Base-by-base conservation (phyloP, 2,329 filamentous ascomycete species). In the Pseudogymnoascus sp. region DNA sequence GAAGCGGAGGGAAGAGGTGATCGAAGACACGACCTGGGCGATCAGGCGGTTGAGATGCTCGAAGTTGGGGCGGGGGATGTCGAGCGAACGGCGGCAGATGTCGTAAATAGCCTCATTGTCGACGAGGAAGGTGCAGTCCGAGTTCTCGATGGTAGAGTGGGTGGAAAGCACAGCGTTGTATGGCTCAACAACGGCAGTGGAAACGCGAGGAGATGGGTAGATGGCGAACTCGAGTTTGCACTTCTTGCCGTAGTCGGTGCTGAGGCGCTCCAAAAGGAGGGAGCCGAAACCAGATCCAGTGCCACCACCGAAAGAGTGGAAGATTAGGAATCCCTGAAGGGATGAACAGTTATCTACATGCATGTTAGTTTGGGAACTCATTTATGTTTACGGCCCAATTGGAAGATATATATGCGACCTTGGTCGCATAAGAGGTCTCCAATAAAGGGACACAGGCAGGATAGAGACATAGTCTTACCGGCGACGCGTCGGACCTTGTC, bases 61-160 rank as follows among this genome's bases (percentile, higher is more conserved):
- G 69, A 83, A 87, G 68, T 81, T 79, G 11, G 85, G 85, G 65
- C 85, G 83, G 61, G 84, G 82, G 66, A 88, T 86, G 69, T 86
- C 84, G 64, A 88, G 75, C 73, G 83, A 86, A 67, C 83, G 83
- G 64, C 81, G 80, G 78, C 85, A 88, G 72, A 88, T 87, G 69
- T 87, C 83, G 74, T 88, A 88, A 66, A 88, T 84, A 62, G 85
- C 85, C 70, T 88, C 85, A 69, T 88, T 88, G 72, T 88, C 85
- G 62, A 88, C 85, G 64, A 88, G 75, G 78, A 88, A 88, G 7
- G 84, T 87, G 73, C 85, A 88, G 75, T 88, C 85, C 6, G 83
- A 82, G 75, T 87, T 84, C 75, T 88, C 85, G 65, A 88, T 86
- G 60, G 85, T 88, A 77, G 82, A 74, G 67, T 77, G 76, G 29